Evolutionary conservation across 1,284 basidiomycete species (phyloP).

Genomic region (Gymnopus androsaceus): DNA sequence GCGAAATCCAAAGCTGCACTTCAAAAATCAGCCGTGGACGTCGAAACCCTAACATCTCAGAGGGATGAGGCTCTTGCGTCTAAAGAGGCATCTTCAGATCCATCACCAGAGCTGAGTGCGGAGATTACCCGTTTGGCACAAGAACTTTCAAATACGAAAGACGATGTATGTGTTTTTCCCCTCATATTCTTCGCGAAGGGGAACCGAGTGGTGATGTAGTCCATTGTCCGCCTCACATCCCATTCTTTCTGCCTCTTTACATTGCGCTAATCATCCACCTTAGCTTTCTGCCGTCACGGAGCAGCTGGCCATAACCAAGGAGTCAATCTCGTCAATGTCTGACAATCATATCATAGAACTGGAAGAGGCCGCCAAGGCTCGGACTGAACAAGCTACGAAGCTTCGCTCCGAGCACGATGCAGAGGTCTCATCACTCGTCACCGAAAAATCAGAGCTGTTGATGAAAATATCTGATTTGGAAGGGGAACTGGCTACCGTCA

Average conservation of each 20-base stretch:
- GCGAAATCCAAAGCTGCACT: slow-evolving; percentile 66
- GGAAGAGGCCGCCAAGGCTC: slow-evolving; percentile 65
- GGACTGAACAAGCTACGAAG: slow-evolving; percentile 68
- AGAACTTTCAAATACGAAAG: slow-evolving; percentile 61
- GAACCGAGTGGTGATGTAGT: too few relatives aligned
- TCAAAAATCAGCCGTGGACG: slow-evolving; percentile 53
- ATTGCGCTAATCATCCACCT: too few relatives aligned
- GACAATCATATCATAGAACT: slow-evolving; percentile 70
- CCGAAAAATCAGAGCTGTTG: slow-evolving; percentile 61
- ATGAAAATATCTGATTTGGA: slow-evolving; percentile 69
- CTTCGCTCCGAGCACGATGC: slow-evolving; percentile 60
- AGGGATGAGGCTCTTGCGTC: slow-evolving; percentile 60
- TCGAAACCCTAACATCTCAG: slow-evolving; percentile 58
- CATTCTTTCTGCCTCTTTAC: too few relatives aligned
- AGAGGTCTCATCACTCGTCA: slow-evolving; percentile 53
- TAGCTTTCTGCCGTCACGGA: slow-evolving; percentile 58
- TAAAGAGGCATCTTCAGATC: slow-evolving; percentile 44
- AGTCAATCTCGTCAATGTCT: slow-evolving; percentile 68
- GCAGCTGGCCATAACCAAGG: slow-evolving; percentile 64
- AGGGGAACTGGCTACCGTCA: slow-evolving; percentile 69
- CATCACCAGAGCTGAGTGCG: slow-evolving; percentile 53
- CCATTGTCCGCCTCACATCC: too few relatives aligned
- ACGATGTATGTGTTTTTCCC: too few relatives aligned
- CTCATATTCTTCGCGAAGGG: too few relatives aligned
- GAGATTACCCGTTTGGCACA: slow-evolving; percentile 57